A percentile compares a stretch with the other conserved stretches of the same genome.
These are phyloP conservation scores for Mycocentrospora acerina DNA, from an alignment of 2,329 filamentous ascomycete genomes.

Conservation along the genomic window DNA sequence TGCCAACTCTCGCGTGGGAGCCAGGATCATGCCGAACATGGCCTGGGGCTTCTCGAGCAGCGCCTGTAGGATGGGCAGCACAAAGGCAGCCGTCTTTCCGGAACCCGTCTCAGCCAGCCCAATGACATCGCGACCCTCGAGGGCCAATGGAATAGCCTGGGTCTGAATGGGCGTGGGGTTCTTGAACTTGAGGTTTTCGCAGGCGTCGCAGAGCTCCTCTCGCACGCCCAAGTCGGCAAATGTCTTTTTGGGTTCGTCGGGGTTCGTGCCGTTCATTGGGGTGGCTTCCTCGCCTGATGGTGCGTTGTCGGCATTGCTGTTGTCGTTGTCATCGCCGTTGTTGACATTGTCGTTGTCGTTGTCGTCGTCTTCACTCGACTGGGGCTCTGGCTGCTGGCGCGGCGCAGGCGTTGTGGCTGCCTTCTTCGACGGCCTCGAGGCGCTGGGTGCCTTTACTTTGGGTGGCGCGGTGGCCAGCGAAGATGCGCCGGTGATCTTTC, in stretches of 20 bases:
- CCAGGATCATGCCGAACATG: constrained; percentile 84
- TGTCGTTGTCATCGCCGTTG: constrained; percentile 1
- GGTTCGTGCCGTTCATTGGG: not conserved
- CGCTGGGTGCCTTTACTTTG: constrained; percentile 18
- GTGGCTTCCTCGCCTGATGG: not conserved
- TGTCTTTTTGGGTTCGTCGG: constrained; percentile 55
- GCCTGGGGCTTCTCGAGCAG: constrained; percentile 85
- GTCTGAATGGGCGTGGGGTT: constrained; percentile 85
- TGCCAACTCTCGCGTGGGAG: constrained; percentile 90
- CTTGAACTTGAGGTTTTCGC: constrained; percentile 78
- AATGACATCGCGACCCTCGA: constrained; percentile 83
- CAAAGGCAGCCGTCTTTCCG: constrained; percentile 95
- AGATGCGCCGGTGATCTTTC: constrained; percentile 39
- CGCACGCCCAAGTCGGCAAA: constrained; percentile 78
- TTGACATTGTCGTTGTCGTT: constrained; percentile 13
- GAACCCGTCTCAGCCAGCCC: constrained; percentile 93
- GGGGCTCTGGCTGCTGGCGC: constrained; percentile 13
- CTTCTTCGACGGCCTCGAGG: constrained; percentile 19
- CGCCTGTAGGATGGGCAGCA: constrained; percentile 84
- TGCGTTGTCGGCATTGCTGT: constrained; percentile 1
- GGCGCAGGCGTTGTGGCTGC: constrained; percentile 9
- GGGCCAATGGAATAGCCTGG: constrained; percentile 78
- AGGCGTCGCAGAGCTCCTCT: constrained; percentile 86
- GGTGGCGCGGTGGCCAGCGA: constrained; percentile 4
- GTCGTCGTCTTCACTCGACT: constrained; percentile 29